phyloP scores from a whole-genome alignment of 106 monocot species.

The Phalaenopsis aphrodite region DNA sequence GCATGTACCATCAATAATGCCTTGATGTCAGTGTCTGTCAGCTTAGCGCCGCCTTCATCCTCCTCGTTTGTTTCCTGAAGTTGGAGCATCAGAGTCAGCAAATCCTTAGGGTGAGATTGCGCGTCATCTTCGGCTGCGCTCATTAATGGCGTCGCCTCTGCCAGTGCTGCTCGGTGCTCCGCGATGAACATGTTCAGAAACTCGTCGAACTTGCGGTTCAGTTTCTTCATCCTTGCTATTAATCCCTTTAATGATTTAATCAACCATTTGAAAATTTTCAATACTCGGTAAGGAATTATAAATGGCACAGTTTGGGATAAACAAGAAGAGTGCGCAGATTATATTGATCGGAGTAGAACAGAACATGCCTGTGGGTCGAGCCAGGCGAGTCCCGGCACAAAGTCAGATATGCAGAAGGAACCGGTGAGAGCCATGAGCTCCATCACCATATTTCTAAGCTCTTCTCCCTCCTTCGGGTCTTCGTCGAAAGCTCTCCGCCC shows the following conservation, averaged over 20 bases:
- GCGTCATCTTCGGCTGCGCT: not conserved
- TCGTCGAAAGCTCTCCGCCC: constrained; percentile 35
- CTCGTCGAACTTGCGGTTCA: constrained; percentile 25
- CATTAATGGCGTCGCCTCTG: not conserved
- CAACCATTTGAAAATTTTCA: not conserved
- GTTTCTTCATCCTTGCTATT: constrained; percentile 40
- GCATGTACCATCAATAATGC: constrained; percentile 36
- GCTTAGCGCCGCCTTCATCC: constrained; percentile 17
- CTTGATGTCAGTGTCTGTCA: constrained; percentile 41
- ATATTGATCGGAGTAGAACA: not conserved
- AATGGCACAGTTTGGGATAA: too few species aligned
- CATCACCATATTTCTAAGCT: constrained; percentile 50
- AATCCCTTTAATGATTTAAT: constrained; percentile 13
- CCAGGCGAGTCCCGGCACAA: constrained; percentile 34
- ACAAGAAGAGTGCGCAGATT: too few species aligned
- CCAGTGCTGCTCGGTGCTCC: constrained; percentile 13
- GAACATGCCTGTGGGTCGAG: constrained; percentile 22
- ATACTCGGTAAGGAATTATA: not conserved
- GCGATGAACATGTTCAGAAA: constrained; percentile 28
- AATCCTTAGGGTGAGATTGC: constrained; percentile 2
- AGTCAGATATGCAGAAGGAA: constrained; percentile 39
- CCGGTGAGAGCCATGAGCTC: constrained; percentile 49
- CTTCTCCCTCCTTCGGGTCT: constrained; percentile 18
- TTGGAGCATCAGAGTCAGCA: constrained; percentile 26
- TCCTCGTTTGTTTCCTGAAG: constrained; percentile 1